Evolutionary conservation across 345 rosid genomes (phyloP).

Genomic region (Moricandia arvensis): DNA sequence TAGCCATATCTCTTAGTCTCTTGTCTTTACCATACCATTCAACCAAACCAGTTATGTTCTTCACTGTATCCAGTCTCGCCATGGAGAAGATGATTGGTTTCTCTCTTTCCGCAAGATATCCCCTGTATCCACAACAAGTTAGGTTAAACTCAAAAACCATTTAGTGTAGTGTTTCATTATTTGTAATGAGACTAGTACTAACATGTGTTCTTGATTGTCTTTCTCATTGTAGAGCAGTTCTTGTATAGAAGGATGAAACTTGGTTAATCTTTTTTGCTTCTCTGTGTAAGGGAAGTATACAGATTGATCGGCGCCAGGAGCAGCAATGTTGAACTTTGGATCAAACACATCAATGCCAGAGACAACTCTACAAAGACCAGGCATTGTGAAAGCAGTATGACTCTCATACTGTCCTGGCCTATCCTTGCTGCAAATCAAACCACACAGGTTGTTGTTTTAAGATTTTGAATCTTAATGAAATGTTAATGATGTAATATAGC

Average conservation of each 20-base stretch:
- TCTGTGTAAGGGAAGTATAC: constrained; percentile 79
- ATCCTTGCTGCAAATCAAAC: constrained; percentile 72
- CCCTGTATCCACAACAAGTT: constrained; percentile 46
- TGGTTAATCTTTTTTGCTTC: constrained; percentile 47
- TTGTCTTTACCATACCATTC: constrained; percentile 93
- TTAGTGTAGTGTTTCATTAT: not conserved
- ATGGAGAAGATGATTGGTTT: constrained; percentile 94
- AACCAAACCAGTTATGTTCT: constrained; percentile 81
- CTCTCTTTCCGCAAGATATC: constrained; percentile 67
- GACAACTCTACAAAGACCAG: constrained; percentile 80
- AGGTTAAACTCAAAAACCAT: not conserved
- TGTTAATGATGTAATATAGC: not conserved
- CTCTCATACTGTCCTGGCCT: constrained; percentile 93
- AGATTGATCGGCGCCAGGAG: constrained; percentile 97
- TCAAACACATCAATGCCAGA: constrained; percentile 92
- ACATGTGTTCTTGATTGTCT: constrained; percentile 79
- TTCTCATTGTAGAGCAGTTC: constrained; percentile 65
- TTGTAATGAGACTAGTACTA: constrained; percentile 30
- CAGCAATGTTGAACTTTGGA: constrained; percentile 90
- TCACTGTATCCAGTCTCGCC: constrained; percentile 93
- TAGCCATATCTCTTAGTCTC: constrained; percentile 69
- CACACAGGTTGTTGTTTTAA: not conserved
- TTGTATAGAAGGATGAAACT: constrained; percentile 71
- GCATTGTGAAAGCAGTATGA: constrained; percentile 83
- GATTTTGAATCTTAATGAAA: not conserved